A percentile compares a stretch with the other conserved stretches of the same genome.
Evolutionary conservation across 306 rosid genomes (phyloP).

Genomic region (Begonia loranthoides): DNA sequence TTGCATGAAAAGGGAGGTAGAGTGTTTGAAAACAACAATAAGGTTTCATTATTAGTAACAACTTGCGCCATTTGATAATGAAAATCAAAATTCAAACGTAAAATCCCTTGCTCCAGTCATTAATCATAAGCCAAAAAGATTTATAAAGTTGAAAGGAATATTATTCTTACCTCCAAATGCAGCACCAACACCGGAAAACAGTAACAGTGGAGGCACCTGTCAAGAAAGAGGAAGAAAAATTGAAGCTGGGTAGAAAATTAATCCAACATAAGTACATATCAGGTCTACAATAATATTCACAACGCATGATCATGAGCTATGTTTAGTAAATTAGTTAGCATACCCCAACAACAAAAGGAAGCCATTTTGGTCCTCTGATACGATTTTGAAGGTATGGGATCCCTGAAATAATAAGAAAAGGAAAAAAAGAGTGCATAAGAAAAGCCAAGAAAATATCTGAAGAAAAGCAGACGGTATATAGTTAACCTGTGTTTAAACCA

Average conservation of each 20-base stretch:
- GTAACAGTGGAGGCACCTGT: constrained; percentile 73
- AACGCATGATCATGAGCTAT: not conserved
- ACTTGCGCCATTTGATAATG: no score
- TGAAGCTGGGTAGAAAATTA: not conserved
- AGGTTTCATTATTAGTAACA: no score
- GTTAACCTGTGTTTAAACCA: constrained; percentile 55
- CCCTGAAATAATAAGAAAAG: constrained; percentile 23
- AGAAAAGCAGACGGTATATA: not conserved
- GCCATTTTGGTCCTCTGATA: constrained; percentile 93
- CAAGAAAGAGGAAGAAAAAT: constrained; percentile 6
- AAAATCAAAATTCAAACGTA: no score
- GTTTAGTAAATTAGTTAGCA: not conserved
- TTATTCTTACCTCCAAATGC: constrained; percentile 67
- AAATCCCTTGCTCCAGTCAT: no score
- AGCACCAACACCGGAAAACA: constrained; percentile 65
- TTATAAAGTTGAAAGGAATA: no score
- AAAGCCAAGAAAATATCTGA: not conserved
- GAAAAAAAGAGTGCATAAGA: no score
- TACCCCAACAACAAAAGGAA: constrained; percentile 91
- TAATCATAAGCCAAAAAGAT: no score
- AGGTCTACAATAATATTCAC: not conserved
- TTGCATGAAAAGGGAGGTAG: no score
- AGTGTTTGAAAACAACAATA: no score
- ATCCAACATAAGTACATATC: not conserved
- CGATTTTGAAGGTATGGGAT: constrained; percentile 67